phyloP scores from a whole-genome alignment of 352 stramenopile genomes.

The Globisporangium canariense region DNA sequence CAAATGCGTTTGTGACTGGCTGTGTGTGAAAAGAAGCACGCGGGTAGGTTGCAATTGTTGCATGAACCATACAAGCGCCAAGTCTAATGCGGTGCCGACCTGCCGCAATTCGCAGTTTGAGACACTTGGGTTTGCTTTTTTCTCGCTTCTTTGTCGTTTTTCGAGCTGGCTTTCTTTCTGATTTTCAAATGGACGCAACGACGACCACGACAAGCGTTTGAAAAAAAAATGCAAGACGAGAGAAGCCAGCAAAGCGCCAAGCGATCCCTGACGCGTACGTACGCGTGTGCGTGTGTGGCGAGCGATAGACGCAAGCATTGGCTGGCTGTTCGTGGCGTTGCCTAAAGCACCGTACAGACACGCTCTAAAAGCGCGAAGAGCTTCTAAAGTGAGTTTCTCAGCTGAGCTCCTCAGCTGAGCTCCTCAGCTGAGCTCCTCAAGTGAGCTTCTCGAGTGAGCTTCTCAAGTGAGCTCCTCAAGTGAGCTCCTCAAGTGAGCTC shows the following conservation, averaged over 20 bases:
- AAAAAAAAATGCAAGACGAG: neutral
- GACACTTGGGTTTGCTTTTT: constrained; percentile 12
- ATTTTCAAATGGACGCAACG: neutral
- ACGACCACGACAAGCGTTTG: neutral
- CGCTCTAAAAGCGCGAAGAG: no score
- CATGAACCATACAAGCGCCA: neutral
- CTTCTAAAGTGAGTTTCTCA: no score
- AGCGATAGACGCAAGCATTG: neutral
- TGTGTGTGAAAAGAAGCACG: neutral
- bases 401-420: no score
- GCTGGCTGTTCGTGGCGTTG: neutral
- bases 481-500: no score
- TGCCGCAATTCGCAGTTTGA: constrained; percentile 1
- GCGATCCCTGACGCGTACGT: neutral
- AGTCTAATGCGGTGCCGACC: neutral
- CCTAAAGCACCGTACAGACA: neutral
- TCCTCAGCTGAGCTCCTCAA: no score
- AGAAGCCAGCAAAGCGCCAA: neutral
- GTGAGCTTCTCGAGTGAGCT: no score
- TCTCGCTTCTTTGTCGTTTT: constrained; percentile 3
- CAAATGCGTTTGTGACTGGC: neutral
- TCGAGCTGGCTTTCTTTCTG: constrained; percentile 11
- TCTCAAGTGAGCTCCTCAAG: no score
- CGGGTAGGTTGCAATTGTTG: neutral
- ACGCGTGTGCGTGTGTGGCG: neutral